phyloP scores from a whole-genome alignment of 345 rosid species.

The Gossypium thurberi region DNA sequence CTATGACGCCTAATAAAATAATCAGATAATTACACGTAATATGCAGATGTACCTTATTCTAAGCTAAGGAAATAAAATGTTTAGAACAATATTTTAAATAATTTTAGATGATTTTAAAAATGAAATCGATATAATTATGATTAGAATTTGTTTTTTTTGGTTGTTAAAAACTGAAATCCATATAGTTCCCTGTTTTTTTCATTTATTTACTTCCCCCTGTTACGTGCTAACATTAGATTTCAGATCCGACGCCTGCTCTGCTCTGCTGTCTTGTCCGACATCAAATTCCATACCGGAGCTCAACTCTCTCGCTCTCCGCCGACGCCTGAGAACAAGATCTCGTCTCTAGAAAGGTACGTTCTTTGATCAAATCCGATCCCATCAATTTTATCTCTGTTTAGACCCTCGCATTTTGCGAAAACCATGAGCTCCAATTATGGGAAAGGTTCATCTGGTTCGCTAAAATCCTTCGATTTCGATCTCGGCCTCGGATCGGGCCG shows the following conservation, averaged over 20 bases:
- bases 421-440: slow-evolving; percentile 40
- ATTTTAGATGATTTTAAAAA: no score
- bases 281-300: not conserved
- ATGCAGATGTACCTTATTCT: fast-evolving
- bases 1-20: fast-evolving
- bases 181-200: not conserved
- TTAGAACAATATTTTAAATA: no score
- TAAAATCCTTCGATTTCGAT: slow-evolving; percentile 55
- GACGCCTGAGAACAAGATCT: not conserved
- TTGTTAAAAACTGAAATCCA: no score
- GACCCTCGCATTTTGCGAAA: not conserved
- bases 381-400: not conserved
- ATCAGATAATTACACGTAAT: no score
- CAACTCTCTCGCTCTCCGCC: not conserved
- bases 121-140: no score
- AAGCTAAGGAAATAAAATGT: no score
- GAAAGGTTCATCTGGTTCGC: slow-evolving; percentile 52
- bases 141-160: no score
- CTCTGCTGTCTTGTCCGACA: not conserved
- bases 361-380: slow-evolving; percentile 1
- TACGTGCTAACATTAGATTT: slow-evolving; percentile 1
- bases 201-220: not conserved
- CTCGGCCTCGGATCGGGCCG: slow-evolving; percentile 71
- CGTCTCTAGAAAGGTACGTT: slow-evolving; percentile 15
- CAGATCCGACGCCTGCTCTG: not conserved